A percentile compares a stretch with the other conserved stretches of the same genome.
These are phyloP conservation scores for Hondaea fermentalgiana DNA, from an alignment of 108 stramenopile genomes.

Conservation along the genomic window DNA sequence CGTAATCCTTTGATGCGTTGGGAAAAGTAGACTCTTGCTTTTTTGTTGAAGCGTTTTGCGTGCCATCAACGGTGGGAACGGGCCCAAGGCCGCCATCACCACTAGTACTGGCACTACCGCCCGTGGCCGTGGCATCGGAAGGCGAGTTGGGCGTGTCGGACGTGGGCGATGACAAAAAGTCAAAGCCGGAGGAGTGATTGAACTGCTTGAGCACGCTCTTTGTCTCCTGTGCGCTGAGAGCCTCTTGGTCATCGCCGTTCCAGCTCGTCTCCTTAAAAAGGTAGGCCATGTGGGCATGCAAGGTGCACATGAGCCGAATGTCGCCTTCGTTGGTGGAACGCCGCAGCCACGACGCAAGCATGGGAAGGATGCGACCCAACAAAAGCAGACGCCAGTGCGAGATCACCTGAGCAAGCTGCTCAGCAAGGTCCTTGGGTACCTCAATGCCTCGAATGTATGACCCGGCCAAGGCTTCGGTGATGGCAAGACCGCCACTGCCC, in stretches of 20 bases:
- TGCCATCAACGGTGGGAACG: neutral
- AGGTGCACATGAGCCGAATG: conserved; percentile 70
- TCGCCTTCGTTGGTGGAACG: conserved; percentile 56
- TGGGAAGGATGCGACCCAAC: conserved; percentile 56
- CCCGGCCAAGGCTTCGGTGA: neutral
- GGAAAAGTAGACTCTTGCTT: neutral
- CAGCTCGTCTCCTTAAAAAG: conserved; percentile 15
- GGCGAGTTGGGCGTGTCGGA: neutral
- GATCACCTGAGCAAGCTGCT: neutral
- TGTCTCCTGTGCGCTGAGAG: neutral
- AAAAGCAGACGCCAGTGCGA: neutral
- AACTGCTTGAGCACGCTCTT: neutral
- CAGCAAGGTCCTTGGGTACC: conserved; percentile 10
- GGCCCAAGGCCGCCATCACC: too few species aligned
- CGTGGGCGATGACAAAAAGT: neutral
- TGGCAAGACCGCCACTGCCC: conserved; percentile 22
- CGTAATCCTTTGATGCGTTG: neutral
- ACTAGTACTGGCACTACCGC: too few species aligned
- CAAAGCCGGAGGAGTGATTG: neutral
- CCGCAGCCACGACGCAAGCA: conserved; percentile 88
- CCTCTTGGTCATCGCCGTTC: neutral
- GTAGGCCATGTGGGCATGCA: conserved; percentile 92
- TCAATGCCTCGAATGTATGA: conserved; percentile 18
- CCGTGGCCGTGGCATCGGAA: too few species aligned
- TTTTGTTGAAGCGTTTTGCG: neutral